Percentiles rank a stretch among this genome's conserved stretches.
These are phyloP conservation scores for Eucommia ulmoides DNA, from an alignment of 257 asterid species.

Conservation along the genomic window DNA sequence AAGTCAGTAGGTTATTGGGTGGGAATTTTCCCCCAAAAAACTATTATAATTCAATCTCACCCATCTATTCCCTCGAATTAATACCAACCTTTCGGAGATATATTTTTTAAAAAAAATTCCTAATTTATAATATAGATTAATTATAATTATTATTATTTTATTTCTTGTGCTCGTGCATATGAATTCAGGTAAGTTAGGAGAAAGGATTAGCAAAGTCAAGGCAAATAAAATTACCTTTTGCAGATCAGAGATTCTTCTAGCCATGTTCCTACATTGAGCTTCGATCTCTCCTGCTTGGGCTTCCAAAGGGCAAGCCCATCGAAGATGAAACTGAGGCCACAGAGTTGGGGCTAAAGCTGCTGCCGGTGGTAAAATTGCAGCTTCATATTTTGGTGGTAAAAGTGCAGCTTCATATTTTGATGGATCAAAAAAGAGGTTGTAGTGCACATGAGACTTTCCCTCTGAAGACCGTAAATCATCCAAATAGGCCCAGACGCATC, in stretches of 20 bases:
- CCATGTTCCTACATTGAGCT: constrained; percentile 67
- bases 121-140: too few species aligned
- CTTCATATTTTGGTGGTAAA: constrained; percentile 50
- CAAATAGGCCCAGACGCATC: constrained; percentile 83
- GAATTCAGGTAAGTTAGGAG: not conserved
- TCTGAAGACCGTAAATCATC: constrained; percentile 65
- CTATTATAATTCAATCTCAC: not conserved
- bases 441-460: constrained; percentile 67
- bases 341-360: constrained; percentile 97
- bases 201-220: not conserved
- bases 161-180: not conserved
- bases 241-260: constrained; percentile 45
- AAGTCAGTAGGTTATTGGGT: too few species aligned
- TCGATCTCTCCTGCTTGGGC: constrained; percentile 89
- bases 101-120: not conserved
- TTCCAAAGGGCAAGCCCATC: constrained; percentile 92
- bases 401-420: constrained; percentile 53
- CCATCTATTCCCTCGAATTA: not conserved
- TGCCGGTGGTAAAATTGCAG: constrained; percentile 83
- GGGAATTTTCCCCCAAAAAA: too few species aligned
- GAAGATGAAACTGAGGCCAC: constrained; percentile 98
- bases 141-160: too few species aligned
- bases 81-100: not conserved
- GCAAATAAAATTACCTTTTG: constrained; percentile 40
- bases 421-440: constrained; percentile 75